phyloP scores from a whole-genome alignment of 257 asterid species.

The Rauvolfia tetraphylla region DNA sequence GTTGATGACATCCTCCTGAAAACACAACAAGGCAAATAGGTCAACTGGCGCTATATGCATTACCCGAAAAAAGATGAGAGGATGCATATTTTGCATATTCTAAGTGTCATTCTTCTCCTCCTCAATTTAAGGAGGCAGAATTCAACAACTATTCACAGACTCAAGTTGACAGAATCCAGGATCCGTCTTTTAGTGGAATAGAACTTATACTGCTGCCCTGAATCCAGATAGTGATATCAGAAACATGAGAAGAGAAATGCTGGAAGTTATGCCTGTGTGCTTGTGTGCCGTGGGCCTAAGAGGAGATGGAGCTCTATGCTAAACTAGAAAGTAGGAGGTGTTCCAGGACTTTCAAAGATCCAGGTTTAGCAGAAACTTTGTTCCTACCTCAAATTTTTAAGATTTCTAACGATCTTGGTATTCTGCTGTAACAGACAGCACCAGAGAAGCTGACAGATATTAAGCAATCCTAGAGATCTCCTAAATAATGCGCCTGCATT shows the following conservation, averaged over 20 bases:
- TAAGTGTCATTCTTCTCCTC: not conserved
- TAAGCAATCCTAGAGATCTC: conserved; percentile 8
- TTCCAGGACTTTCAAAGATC: not conserved
- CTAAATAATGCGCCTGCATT: conserved; percentile 4
- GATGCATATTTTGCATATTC: not conserved
- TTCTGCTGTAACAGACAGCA: not conserved
- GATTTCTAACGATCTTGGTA: not conserved
- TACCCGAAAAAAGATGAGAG: too few species aligned
- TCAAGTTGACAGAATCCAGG: not conserved
- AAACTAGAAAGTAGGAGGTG: not conserved
- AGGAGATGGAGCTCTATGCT: not conserved
- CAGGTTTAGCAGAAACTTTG: not conserved
- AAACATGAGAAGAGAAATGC: not conserved
- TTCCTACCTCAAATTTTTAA: conserved; percentile 8
- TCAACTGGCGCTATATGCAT: not conserved
- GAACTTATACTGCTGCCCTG: not conserved
- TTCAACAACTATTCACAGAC: not conserved
- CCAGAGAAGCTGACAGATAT: not conserved
- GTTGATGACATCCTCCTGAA: conserved; percentile 30
- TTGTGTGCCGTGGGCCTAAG: not conserved
- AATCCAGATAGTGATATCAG: not conserved
- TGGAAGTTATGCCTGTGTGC: not conserved
- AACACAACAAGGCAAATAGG: not conserved
- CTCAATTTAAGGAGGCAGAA: not conserved
- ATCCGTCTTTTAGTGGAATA: too few species aligned